Evolutionary conservation across 768 basidiomycete genomes (phyloP), one percentile per base, ranked within the genome.

Genomic region (Steccherinum ochraceum): DNA sequence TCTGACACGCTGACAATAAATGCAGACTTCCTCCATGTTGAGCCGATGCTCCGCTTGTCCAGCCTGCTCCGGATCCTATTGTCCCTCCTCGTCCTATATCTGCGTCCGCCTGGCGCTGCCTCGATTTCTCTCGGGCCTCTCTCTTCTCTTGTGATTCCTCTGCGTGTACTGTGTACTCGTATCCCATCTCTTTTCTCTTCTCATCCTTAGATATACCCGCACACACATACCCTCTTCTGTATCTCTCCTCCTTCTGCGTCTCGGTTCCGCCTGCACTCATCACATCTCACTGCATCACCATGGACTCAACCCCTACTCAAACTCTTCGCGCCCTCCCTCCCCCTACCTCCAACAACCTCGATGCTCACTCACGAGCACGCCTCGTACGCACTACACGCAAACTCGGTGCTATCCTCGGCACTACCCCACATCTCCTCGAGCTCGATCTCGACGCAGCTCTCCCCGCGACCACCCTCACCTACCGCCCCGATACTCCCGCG

Each of bases 301-400:
- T 35, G 30, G 30, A 35, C 30, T 7, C 16, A 7, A 35, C 30
- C 7, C 30, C 7, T n/a, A n/a, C n/a, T n/a, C n/a, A 35, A 7
- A 7, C 30, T 43, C 39, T 42, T 45, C 49, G 46, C 58, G 4
- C 53, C 50, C 23, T n/a, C n/a, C 70, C 61, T 12, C 69, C 69
- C 3, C 67, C 69, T 3, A 71, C 69, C n/a, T 60, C 59, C 24
- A 71, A 71, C 39, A 49, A 24, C 24, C 66, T 72, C 24, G 52
- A 64, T 20, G 50, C 64, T 0, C 56, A 62, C 26, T 62, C 69
- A 39, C 69, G 70, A 23, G 50, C 58, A 1, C 68, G 66, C 42
- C 71, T 71, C 18, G 55, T 71, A 12, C 69, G 69, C 26, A 67
- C 69, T 2, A 67, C 69, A 10, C 65, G 67, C 52, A 71, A 71